Conservation (phyloP, 2,329 filamentous ascomycete species). For the Aureobasidium sp. region DNA sequence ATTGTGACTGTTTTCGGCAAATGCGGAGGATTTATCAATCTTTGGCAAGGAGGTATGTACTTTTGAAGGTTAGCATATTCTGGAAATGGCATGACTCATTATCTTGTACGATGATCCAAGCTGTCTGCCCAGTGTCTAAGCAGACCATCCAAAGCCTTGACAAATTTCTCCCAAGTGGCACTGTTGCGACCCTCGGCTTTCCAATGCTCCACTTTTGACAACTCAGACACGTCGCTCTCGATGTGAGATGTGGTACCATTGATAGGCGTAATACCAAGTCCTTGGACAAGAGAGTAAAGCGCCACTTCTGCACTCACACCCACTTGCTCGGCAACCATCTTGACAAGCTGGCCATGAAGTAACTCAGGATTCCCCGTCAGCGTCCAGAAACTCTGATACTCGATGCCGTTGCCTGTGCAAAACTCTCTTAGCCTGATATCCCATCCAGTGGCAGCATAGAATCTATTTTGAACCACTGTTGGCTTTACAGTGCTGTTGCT, state of each 20-base stretch:
- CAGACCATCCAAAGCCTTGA: not conserved
- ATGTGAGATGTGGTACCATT: slow-evolving; percentile 47
- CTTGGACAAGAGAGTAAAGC: slow-evolving; percentile 51
- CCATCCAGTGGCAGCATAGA: slow-evolving; percentile 53
- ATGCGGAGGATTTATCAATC: no score
- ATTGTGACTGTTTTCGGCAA: no score
- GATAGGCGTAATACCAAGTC: slow-evolving; percentile 44
- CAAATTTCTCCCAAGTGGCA: not conserved
- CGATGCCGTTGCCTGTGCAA: slow-evolving; percentile 45
- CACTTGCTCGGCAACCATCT: slow-evolving; percentile 39
- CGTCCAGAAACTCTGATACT: slow-evolving; percentile 57
- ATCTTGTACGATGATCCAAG: not conserved
- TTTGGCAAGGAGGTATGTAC: not conserved
- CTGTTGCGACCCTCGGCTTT: not conserved
- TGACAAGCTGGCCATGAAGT: slow-evolving; percentile 42
- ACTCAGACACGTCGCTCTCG: not conserved
- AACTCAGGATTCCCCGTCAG: slow-evolving; percentile 52
- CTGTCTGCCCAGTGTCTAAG: not conserved
- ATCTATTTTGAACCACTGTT: slow-evolving; percentile 68
- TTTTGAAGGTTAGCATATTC: not conserved
- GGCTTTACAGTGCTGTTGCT: slow-evolving; percentile 44
- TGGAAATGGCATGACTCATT: not conserved
- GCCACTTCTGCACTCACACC: slow-evolving; percentile 41
- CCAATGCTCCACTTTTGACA: not conserved
- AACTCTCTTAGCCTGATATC: slow-evolving; percentile 55